Percentiles rank a stretch among this genome's conserved stretches.
Conservation (phyloP, 1,284 basidiomycete species). For the Irpex sp. region DNA sequence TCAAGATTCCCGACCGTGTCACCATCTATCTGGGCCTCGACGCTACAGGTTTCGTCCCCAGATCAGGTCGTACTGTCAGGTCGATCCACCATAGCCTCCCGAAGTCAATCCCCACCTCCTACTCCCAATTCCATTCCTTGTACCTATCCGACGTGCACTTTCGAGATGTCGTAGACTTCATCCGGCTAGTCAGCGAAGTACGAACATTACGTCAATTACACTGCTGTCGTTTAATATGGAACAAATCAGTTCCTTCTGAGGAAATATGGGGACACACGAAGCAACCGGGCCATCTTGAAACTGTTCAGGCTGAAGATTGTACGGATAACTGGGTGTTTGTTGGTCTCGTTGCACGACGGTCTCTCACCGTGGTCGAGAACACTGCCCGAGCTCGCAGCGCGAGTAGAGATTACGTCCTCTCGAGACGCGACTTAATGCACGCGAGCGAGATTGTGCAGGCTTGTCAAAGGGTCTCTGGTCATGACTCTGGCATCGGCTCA, state of each 20-base stretch:
- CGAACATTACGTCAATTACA: neutral
- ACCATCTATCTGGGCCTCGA: neutral
- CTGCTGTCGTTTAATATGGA: neutral
- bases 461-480: neutral
- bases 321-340: neutral
- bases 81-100: neutral
- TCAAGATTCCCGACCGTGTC: neutral
- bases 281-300: neutral
- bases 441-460: neutral
- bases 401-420: neutral
- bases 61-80: neutral
- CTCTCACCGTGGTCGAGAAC: neutral
- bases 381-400: neutral
- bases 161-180: neutral
- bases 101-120: neutral
- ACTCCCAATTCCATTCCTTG: neutral
- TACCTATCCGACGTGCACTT: neutral
- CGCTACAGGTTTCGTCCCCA: neutral
- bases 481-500: neutral
- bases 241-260: neutral
- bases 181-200: neutral
- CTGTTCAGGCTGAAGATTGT: neutral
- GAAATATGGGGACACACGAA: neutral
- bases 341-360: neutral
- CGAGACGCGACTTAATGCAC: neutral